Evolutionary conservation across 495 filamentous ascomycete species (phyloP).

Genomic region (Penicillium mononematosum): DNA sequence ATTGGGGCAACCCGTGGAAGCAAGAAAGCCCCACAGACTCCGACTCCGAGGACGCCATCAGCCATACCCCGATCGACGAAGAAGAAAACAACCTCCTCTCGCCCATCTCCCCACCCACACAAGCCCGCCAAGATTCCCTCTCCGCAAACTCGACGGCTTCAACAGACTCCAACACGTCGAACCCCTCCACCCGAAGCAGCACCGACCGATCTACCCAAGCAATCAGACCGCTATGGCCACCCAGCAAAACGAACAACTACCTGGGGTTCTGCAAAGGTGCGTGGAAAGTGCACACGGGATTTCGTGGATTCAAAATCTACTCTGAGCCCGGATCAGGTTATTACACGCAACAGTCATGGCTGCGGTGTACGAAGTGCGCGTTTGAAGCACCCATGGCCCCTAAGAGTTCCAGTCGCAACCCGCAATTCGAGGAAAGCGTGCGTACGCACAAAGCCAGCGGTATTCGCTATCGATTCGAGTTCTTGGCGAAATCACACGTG

Average conservation of each 20-base stretch:
- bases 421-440: constrained; percentile 30
- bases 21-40: constrained; percentile 1
- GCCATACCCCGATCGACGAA: background rate
- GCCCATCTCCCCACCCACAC: background rate
- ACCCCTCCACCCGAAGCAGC: constrained; percentile 1
- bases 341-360: constrained; percentile 34
- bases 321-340: constrained; percentile 35
- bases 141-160: constrained; percentile 15
- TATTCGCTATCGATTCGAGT: constrained; percentile 49
- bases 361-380: constrained; percentile 44
- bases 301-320: constrained; percentile 35
- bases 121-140: background rate
- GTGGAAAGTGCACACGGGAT: constrained; percentile 44
- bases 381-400: constrained; percentile 39
- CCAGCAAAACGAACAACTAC: constrained; percentile 43
- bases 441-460: constrained; percentile 30
- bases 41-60: background rate
- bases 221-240: constrained; percentile 24
- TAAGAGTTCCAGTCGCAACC: background rate
- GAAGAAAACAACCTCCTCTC: constrained; percentile 1
- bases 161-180: constrained; percentile 15
- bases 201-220: background rate
- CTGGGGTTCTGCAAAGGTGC: constrained; percentile 55
- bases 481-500: constrained; percentile 51
- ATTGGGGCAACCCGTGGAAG: constrained; percentile 3